A percentile compares a stretch with the other conserved stretches of the same genome.
phyloP scores from a whole-genome alignment of 1,284 basidiomycete genomes.

The Marasmius fiardii region DNA sequence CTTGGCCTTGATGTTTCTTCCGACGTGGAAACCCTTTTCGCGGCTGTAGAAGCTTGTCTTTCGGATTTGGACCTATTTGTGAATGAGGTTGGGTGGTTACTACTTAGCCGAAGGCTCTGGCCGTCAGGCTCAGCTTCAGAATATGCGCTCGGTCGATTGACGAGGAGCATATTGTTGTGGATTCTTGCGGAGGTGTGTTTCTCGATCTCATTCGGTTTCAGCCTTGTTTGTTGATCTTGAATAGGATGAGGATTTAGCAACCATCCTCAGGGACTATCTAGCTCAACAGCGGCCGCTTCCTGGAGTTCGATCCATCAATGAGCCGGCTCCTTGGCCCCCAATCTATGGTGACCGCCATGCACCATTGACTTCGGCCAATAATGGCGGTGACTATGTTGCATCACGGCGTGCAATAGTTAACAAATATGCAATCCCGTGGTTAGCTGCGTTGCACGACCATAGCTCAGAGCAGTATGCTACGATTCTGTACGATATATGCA shows the following conservation, averaged over 20 bases:
- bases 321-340: constrained; percentile 48
- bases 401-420: constrained; percentile 45
- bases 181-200: constrained; percentile 58
- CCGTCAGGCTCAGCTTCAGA: constrained; percentile 69
- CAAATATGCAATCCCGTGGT: constrained; percentile 60
- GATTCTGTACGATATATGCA: constrained; percentile 47
- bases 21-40: constrained; percentile 69
- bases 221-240: constrained; percentile 1
- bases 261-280: constrained; percentile 62
- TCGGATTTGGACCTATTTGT: constrained; percentile 66
- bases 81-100: constrained; percentile 69
- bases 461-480: constrained; percentile 46
- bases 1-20: constrained; percentile 67
- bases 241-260: constrained; percentile 60
- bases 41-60: constrained; percentile 69
- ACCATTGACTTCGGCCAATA: constrained; percentile 45
- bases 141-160: constrained; percentile 55
- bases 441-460: constrained; percentile 59
- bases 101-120: constrained; percentile 66
- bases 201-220: neutral
- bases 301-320: constrained; percentile 51
- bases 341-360: constrained; percentile 31
- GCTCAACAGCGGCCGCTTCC: constrained; percentile 53
- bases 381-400: constrained; percentile 63
- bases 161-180: constrained; percentile 55